Evolutionary conservation across 2,329 filamentous ascomycete species (phyloP).

Genomic region (Periconia sp.): DNA sequence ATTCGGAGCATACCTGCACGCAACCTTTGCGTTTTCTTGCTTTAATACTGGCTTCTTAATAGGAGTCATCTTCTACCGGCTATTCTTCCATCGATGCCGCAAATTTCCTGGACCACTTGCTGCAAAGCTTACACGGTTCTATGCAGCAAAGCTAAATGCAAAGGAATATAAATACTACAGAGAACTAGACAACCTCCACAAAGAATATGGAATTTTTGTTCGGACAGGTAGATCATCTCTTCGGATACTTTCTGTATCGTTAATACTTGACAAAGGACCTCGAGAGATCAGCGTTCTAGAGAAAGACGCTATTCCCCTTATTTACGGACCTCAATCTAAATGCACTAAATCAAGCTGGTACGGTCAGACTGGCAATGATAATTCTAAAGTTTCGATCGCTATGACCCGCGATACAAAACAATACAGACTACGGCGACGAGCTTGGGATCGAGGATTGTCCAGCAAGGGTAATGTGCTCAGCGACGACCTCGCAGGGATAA

Average conservation of each 20-base stretch:
- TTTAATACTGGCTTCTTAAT: conserved; percentile 21
- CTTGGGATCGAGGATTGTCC: conserved; percentile 36
- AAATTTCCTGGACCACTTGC: conserved; percentile 30
- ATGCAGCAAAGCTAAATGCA: conserved; percentile 23
- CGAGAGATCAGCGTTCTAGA: conserved; percentile 29
- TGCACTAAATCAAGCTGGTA: conserved; percentile 36
- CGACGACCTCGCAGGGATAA: too few species aligned
- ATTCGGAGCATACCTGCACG: conserved; percentile 9
- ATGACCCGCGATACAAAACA: conserved; percentile 29
- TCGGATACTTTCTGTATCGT: too few species aligned
- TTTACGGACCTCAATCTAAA: conserved; percentile 30
- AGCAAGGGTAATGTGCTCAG: conserved; percentile 25
- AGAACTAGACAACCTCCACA: conserved; percentile 34
- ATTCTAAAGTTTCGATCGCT: conserved; percentile 24
- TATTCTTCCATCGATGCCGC: conserved; percentile 30
- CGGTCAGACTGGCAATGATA: conserved; percentile 25
- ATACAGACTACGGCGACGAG: conserved; percentile 27
- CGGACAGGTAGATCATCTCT: conserved; percentile 31
- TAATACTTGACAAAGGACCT: conserved; percentile 13
- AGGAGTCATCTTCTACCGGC: conserved; percentile 32
- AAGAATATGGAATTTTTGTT: conserved; percentile 42
- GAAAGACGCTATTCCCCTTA: conserved; percentile 23
- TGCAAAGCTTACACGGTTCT: conserved; percentile 28
- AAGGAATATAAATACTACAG: conserved; percentile 36
- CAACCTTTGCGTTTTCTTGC: conserved; percentile 10